Base-by-base conservation (phyloP, 805 yeast species). In the Yamadazyma sp. region DNA sequence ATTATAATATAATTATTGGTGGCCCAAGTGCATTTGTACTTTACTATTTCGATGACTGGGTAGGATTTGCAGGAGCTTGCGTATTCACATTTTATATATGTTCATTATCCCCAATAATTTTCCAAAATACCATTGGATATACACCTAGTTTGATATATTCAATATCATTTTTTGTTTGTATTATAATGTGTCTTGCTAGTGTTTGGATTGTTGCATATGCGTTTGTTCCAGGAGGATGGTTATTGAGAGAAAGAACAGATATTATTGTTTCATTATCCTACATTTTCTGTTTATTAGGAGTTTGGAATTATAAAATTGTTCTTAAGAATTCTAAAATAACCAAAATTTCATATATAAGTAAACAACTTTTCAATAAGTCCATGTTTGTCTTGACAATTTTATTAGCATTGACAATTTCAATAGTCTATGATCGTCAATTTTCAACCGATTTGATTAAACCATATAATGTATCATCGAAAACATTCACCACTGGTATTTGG, bases 131-230 rank as follows among this genome's bases (percentile, higher is more conserved):
- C 7, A 66, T 77, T 17, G 69, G 74, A 11, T 73, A 74, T 55
- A 62, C 73, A 39, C 77, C 85, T 17, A 80, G 82, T 2, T 48
- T 71, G 15, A 56, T 78, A 1, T 77, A 80, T 49, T 59, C 69
- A 4, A 38, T 73, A 2, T 72, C 76, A 0, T 74, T 75, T 38
- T 51, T 78, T 5, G 45, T 76, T 29, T 62, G 73, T 43, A 65
- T 80, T 33, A 31, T 82, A 4, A 55, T 86, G 23, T 70, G 82
- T 17, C 69, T 93, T 42, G 94, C 84, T 4, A 91, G 88, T 58
- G 95, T 91, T 33, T 91, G 98, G 98, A 82, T 84, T 27, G 98
- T 93, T 30, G 98, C 98, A 0, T 93, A 93, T 59, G 98, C 98
- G 0, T 93, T 93, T 64, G 98, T 93, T 30, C 98, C 98, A 8